Evolutionary conservation across 2,329 filamentous ascomycete genomes (phyloP).

Genomic region (Aspergillus terreus): DNA sequence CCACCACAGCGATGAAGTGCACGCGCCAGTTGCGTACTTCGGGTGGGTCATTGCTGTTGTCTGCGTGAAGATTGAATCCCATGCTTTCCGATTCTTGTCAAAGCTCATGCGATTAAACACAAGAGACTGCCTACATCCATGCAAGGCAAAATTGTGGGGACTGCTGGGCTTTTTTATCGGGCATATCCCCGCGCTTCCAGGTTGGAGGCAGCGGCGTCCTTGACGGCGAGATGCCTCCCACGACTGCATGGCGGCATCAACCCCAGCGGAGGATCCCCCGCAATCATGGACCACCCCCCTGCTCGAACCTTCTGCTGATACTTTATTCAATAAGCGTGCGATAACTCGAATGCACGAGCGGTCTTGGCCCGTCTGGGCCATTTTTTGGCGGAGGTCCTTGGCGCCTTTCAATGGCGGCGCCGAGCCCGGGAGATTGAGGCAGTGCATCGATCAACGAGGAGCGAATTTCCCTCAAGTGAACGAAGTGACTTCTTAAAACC

Average conservation of each 20-base stretch:
- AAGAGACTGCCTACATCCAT: background rate
- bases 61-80: constrained; percentile 11
- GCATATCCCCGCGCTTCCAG: background rate
- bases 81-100: constrained; percentile 2
- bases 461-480: too few species aligned
- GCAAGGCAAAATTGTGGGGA: background rate
- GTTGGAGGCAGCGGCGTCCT: background rate
- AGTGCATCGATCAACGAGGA: background rate
- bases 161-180: background rate
- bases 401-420: background rate
- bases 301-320: background rate
- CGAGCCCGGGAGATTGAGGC: constrained; percentile 1
- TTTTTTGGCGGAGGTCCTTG: background rate
- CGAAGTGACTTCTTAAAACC: too few species aligned
- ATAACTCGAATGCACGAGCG: constrained; percentile 1
- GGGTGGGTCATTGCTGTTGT: constrained; percentile 10
- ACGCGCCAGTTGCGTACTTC: constrained; percentile 10
- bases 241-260: background rate
- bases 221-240: background rate
- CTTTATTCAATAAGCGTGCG: background rate
- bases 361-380: constrained; percentile 4
- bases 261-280: background rate
- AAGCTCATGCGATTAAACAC: background rate
- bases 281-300: background rate
- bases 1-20: constrained; percentile 6